Conservation (phyloP, 2,329 filamentous ascomycete species). For the Sarocladium kiliense region DNA sequence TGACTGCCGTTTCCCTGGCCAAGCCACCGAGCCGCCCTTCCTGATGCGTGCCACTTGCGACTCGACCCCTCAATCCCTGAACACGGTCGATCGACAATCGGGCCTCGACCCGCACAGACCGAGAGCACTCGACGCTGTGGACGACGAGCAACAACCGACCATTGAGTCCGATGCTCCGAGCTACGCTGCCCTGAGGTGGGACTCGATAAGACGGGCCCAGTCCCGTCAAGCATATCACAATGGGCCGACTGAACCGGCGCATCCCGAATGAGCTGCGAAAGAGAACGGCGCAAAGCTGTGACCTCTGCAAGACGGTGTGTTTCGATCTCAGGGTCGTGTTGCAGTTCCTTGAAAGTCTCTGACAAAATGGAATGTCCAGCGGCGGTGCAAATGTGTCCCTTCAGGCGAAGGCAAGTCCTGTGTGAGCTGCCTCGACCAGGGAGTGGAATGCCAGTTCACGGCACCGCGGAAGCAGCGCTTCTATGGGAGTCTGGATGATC, state of each 20-base stretch:
- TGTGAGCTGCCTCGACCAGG: slow-evolving; percentile 26
- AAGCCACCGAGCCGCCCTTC: not conserved
- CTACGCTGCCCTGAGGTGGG: not conserved
- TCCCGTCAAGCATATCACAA: not conserved
- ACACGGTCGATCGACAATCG: not conserved
- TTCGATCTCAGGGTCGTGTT: no score
- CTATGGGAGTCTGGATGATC: slow-evolving; percentile 30
- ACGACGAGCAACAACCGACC: not conserved
- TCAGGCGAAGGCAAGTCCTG: slow-evolving; percentile 23
- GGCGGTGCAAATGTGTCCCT: slow-evolving; percentile 30
- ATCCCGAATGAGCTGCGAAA: slow-evolving; percentile 30
- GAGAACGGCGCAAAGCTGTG: slow-evolving; percentile 29
- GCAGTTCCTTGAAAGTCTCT: no score
- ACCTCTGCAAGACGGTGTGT: slow-evolving; percentile 28
- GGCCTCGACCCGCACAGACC: not conserved
- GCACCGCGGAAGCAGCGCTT: slow-evolving; percentile 30
- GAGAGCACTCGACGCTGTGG: no score
- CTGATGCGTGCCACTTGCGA: not conserved
- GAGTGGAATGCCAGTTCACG: slow-evolving; percentile 26
- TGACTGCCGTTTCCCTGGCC: not conserved
- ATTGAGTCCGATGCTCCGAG: not conserved
- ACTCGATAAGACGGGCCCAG: not conserved
- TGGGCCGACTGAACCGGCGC: slow-evolving; percentile 16
- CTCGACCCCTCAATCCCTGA: not conserved
- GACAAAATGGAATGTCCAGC: slow-evolving; percentile 19